Percentiles rank a stretch among this genome's conserved stretches.
phyloP scores from a whole-genome alignment of 2,329 filamentous ascomycete genomes.

The Leptoxyphium fumago region DNA sequence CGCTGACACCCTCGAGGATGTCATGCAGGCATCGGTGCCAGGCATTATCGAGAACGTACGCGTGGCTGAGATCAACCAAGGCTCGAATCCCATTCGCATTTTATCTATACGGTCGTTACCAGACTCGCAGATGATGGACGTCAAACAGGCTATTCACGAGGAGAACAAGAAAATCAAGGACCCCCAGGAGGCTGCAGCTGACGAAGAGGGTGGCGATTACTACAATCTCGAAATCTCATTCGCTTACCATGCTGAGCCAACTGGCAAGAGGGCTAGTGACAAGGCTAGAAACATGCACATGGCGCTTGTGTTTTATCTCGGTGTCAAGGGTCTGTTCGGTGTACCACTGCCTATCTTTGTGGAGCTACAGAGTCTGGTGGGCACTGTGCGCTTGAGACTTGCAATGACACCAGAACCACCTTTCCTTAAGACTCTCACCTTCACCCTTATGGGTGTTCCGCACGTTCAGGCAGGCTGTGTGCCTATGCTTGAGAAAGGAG shows the following conservation, averaged over 20 bases:
- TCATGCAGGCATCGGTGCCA: constrained; percentile 92
- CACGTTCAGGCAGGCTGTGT: constrained; percentile 81
- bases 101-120: constrained; percentile 76
- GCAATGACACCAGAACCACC: constrained; percentile 83
- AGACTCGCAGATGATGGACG: constrained; percentile 62
- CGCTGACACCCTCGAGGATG: constrained; percentile 86
- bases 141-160: constrained; percentile 67
- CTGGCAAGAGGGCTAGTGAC: constrained; percentile 46
- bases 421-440: constrained; percentile 80
- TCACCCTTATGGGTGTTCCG: constrained; percentile 87
- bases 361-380: constrained; percentile 79
- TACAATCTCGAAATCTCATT: constrained; percentile 88
- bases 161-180: constrained; percentile 72
- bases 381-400: constrained; percentile 67
- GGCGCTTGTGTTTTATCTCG: constrained; percentile 88
- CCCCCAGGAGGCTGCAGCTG: constrained; percentile 70
- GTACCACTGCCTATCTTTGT: constrained; percentile 79
- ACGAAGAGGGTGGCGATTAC: constrained; percentile 80
- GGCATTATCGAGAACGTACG: constrained; percentile 86
- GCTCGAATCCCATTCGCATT: constrained; percentile 77
- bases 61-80: constrained; percentile 88
- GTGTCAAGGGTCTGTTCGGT: constrained; percentile 76
- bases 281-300: constrained; percentile 95
- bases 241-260: constrained; percentile 78
- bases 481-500: constrained; percentile 79